Evolutionary conservation across 805 yeast species (phyloP).

Genomic region (Pichia sporocuriosa): DNA sequence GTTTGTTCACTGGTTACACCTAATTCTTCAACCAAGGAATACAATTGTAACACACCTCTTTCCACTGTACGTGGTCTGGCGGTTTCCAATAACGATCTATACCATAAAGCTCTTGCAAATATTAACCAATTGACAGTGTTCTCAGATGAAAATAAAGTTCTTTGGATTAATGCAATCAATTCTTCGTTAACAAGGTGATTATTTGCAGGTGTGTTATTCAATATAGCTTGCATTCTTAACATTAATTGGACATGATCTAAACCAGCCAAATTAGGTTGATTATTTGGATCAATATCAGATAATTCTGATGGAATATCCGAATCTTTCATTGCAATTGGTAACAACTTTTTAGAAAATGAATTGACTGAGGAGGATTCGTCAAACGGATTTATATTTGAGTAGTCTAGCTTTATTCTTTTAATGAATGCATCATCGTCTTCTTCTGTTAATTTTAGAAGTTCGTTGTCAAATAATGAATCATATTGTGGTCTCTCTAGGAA

Average conservation of each 20-base stretch:
- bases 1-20: conserved; percentile 56
- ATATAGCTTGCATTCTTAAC: conserved; percentile 55
- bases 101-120: conserved; percentile 82
- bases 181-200: conserved; percentile 75
- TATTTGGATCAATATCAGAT: conserved; percentile 62
- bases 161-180: conserved; percentile 62
- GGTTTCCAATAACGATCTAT: conserved; percentile 78
- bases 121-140: conserved; percentile 63
- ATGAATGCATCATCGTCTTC: conserved; percentile 22
- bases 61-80: conserved; percentile 80
- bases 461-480: conserved; percentile 50
- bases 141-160: conserved; percentile 54
- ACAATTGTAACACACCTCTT: conserved; percentile 90
- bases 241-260: conserved; percentile 71
- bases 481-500: conserved; percentile 69
- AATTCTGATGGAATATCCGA: conserved; percentile 56
- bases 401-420: conserved; percentile 39
- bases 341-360: conserved; percentile 33
- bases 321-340: conserved; percentile 58
- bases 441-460: conserved; percentile 26
- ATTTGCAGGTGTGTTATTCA: conserved; percentile 65
- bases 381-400: conserved; percentile 12
- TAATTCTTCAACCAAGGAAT: conserved; percentile 81
- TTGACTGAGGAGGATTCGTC: conserved; percentile 10
- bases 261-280: conserved; percentile 66